Conservation (phyloP, 768 basidiomycete genomes). For the Pleurotus giganteus region DNA sequence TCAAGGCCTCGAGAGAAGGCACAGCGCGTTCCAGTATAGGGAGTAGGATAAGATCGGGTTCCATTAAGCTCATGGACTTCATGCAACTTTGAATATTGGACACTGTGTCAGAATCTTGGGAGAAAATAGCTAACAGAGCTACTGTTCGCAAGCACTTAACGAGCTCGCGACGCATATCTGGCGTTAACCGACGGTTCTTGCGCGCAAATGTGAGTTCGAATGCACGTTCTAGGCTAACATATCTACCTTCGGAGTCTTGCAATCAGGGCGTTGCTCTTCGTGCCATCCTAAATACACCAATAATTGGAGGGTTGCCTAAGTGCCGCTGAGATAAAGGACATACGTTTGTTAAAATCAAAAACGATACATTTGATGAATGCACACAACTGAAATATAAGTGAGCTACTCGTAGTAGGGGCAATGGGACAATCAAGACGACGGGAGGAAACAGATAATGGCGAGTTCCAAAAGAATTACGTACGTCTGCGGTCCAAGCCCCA, state of each 20-base stretch:
- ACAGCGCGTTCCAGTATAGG: conserved; percentile 81
- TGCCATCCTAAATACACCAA: conserved; percentile 56
- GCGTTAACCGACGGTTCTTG: conserved; percentile 79
- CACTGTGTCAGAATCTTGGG: conserved; percentile 72
- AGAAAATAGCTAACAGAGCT: conserved; percentile 87
- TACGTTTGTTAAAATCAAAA: conserved; percentile 83
- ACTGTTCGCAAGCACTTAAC: conserved; percentile 82
- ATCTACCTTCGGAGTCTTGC: conserved; percentile 71
- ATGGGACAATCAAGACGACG: background rate
- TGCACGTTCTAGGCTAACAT: background rate
- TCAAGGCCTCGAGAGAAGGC: conserved; percentile 84
- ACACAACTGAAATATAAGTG: conserved; percentile 47
- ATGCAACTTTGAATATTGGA: conserved; percentile 76
- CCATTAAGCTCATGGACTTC: conserved; percentile 80
- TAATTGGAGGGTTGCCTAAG: conserved; percentile 10
- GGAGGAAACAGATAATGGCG: background rate
- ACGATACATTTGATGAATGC: conserved; percentile 85
- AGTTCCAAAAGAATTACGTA: conserved; percentile 34
- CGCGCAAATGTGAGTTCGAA: conserved; percentile 9
- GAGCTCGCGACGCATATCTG: conserved; percentile 77
- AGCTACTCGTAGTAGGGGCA: background rate
- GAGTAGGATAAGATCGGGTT: conserved; percentile 82
- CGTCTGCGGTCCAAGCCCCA: conserved; percentile 78
- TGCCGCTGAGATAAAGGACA: conserved; percentile 11
- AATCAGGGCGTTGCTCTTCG: conserved; percentile 72